Percentiles rank a stretch among this genome's conserved stretches.
These are phyloP conservation scores for Apiotrichum sp. DNA, from an alignment of 1,284 basidiomycete species.

Conservation along the genomic window DNA sequence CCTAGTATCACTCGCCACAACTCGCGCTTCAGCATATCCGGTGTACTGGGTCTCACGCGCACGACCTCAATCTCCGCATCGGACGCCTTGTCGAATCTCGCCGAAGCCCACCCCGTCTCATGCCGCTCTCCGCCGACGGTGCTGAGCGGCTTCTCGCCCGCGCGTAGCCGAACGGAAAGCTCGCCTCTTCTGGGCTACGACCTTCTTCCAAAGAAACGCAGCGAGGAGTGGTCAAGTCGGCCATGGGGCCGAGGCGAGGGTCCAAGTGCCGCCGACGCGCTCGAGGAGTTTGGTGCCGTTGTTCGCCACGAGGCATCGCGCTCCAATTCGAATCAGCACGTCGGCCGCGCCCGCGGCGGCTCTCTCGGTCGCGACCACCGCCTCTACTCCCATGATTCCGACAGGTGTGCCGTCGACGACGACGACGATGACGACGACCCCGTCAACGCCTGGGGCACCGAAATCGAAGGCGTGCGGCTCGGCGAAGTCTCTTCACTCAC, in stretches of 20 bases:
- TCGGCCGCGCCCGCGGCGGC: conserved; percentile 26
- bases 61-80: conserved; percentile 20
- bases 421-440: conserved; percentile 14
- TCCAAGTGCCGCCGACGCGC: conserved; percentile 32
- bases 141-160: background rate
- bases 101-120: conserved; percentile 25
- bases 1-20: background rate
- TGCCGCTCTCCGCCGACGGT: conserved; percentile 1
- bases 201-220: conserved; percentile 15
- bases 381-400: conserved; percentile 16
- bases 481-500: conserved; percentile 42
- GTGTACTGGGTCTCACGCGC: conserved; percentile 29
- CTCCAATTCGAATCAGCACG: background rate
- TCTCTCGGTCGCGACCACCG: conserved; percentile 37
- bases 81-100: conserved; percentile 30
- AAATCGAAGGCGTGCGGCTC: conserved; percentile 37
- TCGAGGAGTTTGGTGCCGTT: conserved; percentile 41
- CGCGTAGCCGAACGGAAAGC: conserved; percentile 19
- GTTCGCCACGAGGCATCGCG: conserved; percentile 21
- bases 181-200: conserved; percentile 8
- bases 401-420: background rate
- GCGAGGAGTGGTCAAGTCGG: conserved; percentile 37
- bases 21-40: conserved; percentile 36
- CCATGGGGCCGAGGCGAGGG: conserved; percentile 40
- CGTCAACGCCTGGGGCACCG: conserved; percentile 31